These are phyloP conservation scores for Psidium friedrichsthalianum DNA, from an alignment of 345 rosid genomes.

Conservation along the genomic window DNA sequence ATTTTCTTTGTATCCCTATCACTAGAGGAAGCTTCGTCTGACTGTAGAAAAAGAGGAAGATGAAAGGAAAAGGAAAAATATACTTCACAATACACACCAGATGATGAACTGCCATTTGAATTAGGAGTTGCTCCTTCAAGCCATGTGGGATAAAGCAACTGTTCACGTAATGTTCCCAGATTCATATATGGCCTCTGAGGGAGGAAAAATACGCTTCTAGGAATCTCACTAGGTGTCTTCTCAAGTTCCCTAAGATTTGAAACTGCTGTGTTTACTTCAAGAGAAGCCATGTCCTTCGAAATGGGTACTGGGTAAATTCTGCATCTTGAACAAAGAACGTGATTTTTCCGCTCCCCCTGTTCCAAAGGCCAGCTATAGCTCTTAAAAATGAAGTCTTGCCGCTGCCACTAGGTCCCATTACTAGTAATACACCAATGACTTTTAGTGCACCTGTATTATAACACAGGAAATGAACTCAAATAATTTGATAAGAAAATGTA, in stretches of 20 bases:
- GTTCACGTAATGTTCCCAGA: constrained; percentile 91
- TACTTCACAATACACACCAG: constrained; percentile 16
- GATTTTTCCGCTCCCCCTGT: constrained; percentile 70
- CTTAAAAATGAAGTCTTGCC: constrained; percentile 94
- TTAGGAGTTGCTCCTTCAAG: constrained; percentile 12
- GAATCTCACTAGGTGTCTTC: constrained; percentile 13
- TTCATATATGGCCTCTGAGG: constrained; percentile 99
- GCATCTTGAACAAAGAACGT: constrained; percentile 47
- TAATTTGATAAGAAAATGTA: background rate
- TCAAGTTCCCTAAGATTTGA: constrained; percentile 13
- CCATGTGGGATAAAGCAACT: constrained; percentile 90
- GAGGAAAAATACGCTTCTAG: constrained; percentile 60
- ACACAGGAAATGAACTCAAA: background rate
- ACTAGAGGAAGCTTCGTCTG: background rate
- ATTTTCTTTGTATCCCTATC: background rate
- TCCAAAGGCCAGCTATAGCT: constrained; percentile 96
- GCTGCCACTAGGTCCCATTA: constrained; percentile 87
- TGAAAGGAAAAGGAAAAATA: background rate
- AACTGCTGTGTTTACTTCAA: constrained; percentile 6
- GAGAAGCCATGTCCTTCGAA: constrained; percentile 15
- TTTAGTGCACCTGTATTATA: background rate
- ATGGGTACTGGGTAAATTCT: constrained; percentile 11
- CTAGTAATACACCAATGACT: constrained; percentile 21
- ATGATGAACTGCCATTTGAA: constrained; percentile 14
- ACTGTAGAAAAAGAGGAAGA: background rate